Evolutionary conservation across 2,329 filamentous ascomycete species (phyloP), one percentile per base, ranked within the genome.

Genomic region (Phaeomoniella chlamydospora): DNA sequence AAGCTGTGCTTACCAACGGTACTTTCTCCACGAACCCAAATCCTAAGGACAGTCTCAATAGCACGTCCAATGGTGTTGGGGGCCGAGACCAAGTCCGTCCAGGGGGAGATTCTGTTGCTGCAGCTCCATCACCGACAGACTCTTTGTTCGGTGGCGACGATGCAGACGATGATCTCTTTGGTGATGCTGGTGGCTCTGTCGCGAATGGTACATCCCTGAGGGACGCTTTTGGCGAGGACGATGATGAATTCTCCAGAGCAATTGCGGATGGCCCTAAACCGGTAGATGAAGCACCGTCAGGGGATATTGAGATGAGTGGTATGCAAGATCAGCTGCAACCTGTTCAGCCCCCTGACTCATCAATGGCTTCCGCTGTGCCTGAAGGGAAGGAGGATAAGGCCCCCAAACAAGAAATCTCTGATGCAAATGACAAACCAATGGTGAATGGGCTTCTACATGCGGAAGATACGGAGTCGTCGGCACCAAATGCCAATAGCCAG

Each of bases 121-220:
- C n/a, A n/a, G n/a, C n/a, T n/a, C n/a, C n/a, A n/a, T 65, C 77
- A 26, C 84, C 79, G 1, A 74, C 77, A 9, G 81, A 88, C 42
- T 93, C 84, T 33, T 64, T 94, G 0, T 94, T 94, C 50, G 81
- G 75, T 9, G 80, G 81, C 1, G 85, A 84, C 45, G 74, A 77
- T 14, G 61, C 61, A 14, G 75, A 72, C 0, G 85, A 86, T 33
- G 93, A 86, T 2, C 65, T 98, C 1, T 98, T 96, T 53, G 90
- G 88, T 2, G 86, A 92, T 45, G 79, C 72, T 37, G 76, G 80
- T 54, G 77, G 57, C 52, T 64, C 59, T 15, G 62, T 56, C 32
- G 56, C 53, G 10, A 58, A 60, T 15, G 62, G 61, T 34, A 67
- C 55, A 44, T 66, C 56, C 43, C 69, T 56, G 52, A 63, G 70